Conservation (phyloP, 2,329 filamentous ascomycete genomes). For the Calonectria pseudoreteaudii region DNA sequence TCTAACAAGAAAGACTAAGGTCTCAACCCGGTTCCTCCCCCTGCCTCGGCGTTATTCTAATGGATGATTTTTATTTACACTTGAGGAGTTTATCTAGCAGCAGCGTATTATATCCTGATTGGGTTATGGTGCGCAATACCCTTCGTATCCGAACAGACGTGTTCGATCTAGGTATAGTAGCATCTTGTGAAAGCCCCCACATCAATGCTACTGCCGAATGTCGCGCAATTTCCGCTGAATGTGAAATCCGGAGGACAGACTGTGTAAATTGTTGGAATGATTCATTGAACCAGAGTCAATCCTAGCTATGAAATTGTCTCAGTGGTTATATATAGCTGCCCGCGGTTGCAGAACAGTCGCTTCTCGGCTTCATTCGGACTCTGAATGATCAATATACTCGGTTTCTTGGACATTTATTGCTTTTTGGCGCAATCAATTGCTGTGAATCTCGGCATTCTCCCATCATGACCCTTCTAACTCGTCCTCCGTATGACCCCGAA, state of each 20-base stretch:
- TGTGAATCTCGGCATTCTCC: neutral
- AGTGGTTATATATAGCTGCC: neutral
- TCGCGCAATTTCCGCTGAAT: neutral
- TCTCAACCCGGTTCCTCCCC: neutral
- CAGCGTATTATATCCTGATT: neutral
- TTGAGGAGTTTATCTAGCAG: neutral
- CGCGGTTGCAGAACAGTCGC: neutral
- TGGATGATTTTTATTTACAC: neutral
- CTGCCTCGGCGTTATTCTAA: neutral
- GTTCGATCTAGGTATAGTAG: neutral
- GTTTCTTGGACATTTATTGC: neutral
- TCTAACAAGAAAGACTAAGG: neutral
- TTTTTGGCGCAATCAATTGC: neutral
- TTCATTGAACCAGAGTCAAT: neutral
- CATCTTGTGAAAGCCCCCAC: neutral
- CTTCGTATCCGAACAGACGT: neutral
- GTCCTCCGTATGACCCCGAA: neutral
- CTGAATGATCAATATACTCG: neutral
- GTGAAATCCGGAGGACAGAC: neutral
- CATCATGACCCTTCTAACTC: neutral
- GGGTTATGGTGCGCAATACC: neutral
- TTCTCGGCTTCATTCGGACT: neutral
- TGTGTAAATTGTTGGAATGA: neutral
- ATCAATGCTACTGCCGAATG: neutral
- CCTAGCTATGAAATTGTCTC: neutral